These are phyloP conservation scores for Dictyostelium brefeldianum DNA, from an alignment of 78 protist species.

Conservation along the genomic window DNA sequence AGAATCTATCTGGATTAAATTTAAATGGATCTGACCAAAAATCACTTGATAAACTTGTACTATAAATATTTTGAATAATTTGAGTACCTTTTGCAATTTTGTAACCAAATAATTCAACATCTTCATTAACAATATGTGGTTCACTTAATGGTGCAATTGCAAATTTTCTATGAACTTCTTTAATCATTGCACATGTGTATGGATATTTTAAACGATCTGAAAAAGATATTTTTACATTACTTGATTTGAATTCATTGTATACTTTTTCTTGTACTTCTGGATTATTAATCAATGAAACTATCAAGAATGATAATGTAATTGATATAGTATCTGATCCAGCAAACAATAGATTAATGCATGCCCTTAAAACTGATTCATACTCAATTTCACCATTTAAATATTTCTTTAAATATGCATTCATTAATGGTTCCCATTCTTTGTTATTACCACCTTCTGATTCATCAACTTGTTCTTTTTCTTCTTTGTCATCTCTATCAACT, in stretches of 20 bases:
- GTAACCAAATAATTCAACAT: not conserved
- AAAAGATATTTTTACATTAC: not conserved
- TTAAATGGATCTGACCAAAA: slow-evolving; percentile 30
- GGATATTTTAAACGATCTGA: not conserved
- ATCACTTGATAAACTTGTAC: not conserved
- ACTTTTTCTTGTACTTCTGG: slow-evolving; percentile 55
- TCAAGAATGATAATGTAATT: not conserved
- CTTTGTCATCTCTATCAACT: no score
- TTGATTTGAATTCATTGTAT: not conserved
- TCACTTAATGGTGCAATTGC: slow-evolving; percentile 41
- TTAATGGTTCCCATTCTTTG: not conserved
- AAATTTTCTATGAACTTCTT: slow-evolving; percentile 24
- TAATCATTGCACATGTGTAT: not conserved
- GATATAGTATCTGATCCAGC: slow-evolving; percentile 15
- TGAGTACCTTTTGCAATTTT: slow-evolving; percentile 55
- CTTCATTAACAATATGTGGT: slow-evolving; percentile 6
- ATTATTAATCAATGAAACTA: slow-evolving; percentile 14
- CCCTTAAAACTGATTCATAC: not conserved
- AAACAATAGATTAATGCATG: not conserved
- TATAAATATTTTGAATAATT: not conserved
- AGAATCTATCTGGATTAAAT: slow-evolving; percentile 36
- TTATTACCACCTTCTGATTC: not conserved
- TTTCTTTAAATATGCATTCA: not conserved
- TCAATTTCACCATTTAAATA: not conserved
- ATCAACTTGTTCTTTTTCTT: no score